Evolutionary conservation across 192 early-diverging fungal species (phyloP), one percentile per base, ranked within the genome.

Genomic region (Gryganskiella cystojenkinii): DNA sequence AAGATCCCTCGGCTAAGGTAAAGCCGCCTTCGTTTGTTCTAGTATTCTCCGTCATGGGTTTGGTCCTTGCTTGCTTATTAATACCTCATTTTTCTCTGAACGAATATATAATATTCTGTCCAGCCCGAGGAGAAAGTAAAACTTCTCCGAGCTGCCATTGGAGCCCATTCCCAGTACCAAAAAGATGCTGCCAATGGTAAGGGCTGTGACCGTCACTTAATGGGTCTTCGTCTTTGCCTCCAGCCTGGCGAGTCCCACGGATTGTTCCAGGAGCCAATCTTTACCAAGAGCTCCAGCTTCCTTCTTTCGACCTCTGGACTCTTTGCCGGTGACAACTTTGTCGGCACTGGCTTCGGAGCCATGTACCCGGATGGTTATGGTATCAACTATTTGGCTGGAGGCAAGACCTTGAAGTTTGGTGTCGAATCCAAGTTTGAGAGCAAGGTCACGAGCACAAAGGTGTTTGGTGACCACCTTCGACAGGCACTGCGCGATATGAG

Each of bases 271-370:
- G 93, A 98, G 49, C 91, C 91, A 8, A 76, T 88, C 13, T 92
- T 89, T 79, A 80, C 88, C 15, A 78, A 87, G 71, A 90, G 90
- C 19, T 82, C 83, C 19, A 71, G 83, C 19, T 98, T 92, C 90
- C 70, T 87, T 34, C 70, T 98, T 17, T 92, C 90, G 17, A 96
- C 96, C 2, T 91, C 89, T 24, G 91, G 90, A 8, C 76, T 97
- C 40, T 90, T 91, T 82, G 85, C 93, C 1, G 90, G 90, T 6
- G 78, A 88, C 51, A 74, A 84, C 51, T 74, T 95, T 54, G 79
- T 85, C 27, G 93, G 90, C 13, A 91, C 92, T n/a, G 95, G 95
- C 4, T 97, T 96, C 80, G 94, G 94, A n/a, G 84, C 90, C 46
- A 90, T 94, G 22, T 88, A 83, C 35, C 85, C 88, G 3, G 90